Base-by-base conservation (phyloP, 225 moss, liverwort and hornwort species). In the Climacium dendroides region DNA sequence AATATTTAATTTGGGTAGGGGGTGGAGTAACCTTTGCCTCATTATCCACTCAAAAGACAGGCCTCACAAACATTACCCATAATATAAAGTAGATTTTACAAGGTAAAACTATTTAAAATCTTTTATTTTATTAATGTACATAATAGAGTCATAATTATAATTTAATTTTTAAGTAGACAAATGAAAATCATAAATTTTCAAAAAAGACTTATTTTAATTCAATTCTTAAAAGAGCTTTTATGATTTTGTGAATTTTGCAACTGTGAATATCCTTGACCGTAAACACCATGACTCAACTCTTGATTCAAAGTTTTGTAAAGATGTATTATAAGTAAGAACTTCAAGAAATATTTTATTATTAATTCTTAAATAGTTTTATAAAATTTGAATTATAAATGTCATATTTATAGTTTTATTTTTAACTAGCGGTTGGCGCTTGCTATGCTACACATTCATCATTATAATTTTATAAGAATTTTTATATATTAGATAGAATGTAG, bases 211-310 rank as follows among this genome's bases (percentile, higher is more conserved):
- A 30, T 30, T 29, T 18, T 29, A 30, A 47, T 1, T 73, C 1
- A 3, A 30, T 10, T 73, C 45, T 47, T 17, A 6, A 5, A 11
- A 73, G 7, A 10, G 2, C 5, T 17, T 15, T 16, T 43, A 9
- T 16, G 4, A 9, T 30, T 72, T 47, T 10, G 6, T 10, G 10
- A 29, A 18, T 72, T 45, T 29, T 47, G 4, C 72, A 72, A 10
- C 1, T 17, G 0, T 29, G 0, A 45, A 45, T 72, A 72, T 17
- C 5, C 6, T 8, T n/a, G n/a, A n/a, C n/a, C n/a, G n/a, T n/a
- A n/a, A n/a, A n/a, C 5, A 13, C 10, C 2, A 1, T 39, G 9
- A 43, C 0, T 43, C 16, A 45, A 71, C 28, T 28, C 1, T 71
- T 43, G 9, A 28, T 43, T 9, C 28, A 16, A 71, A 43, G 5